These are phyloP conservation scores for Myrica gale DNA, from an alignment of 306 rosid species.

Conservation along the genomic window DNA sequence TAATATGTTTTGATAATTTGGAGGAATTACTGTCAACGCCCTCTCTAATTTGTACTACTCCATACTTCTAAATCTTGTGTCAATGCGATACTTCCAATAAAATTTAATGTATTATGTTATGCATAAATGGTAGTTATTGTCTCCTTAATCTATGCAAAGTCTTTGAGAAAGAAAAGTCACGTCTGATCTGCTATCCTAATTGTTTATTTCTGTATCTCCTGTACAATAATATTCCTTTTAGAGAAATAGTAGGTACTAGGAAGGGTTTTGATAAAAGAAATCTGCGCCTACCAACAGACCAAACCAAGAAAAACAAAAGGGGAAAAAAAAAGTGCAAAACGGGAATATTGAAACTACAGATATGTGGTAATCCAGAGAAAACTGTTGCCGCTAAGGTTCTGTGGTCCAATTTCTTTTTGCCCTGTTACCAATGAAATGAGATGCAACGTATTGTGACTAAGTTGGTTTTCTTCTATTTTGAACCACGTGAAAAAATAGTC, in stretches of 20 bases:
- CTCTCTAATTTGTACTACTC: background rate
- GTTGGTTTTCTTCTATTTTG: slow-evolving; percentile 1
- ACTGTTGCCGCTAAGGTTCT: background rate
- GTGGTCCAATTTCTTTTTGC: background rate
- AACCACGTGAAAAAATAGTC: slow-evolving; percentile 25
- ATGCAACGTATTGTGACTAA: slow-evolving; percentile 2
- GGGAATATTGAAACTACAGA: too few relatives aligned
- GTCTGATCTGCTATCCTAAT: background rate
- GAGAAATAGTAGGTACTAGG: too few relatives aligned
- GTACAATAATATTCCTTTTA: too few relatives aligned
- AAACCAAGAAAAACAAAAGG: background rate
- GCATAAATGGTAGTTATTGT: background rate
- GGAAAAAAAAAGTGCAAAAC: background rate
- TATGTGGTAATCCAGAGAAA: too few relatives aligned
- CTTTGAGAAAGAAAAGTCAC: background rate
- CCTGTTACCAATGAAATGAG: background rate
- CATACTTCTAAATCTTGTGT: background rate
- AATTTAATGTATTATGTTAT: background rate
- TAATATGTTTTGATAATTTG: background rate
- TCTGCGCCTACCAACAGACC: background rate
- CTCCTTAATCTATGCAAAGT: background rate
- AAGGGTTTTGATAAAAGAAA: background rate
- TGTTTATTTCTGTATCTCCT: background rate
- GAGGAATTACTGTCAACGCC: background rate
- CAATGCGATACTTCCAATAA: background rate